These are phyloP conservation scores for Trametes sanguinea DNA, from an alignment of 768 basidiomycete genomes.

Conservation along the genomic window DNA sequence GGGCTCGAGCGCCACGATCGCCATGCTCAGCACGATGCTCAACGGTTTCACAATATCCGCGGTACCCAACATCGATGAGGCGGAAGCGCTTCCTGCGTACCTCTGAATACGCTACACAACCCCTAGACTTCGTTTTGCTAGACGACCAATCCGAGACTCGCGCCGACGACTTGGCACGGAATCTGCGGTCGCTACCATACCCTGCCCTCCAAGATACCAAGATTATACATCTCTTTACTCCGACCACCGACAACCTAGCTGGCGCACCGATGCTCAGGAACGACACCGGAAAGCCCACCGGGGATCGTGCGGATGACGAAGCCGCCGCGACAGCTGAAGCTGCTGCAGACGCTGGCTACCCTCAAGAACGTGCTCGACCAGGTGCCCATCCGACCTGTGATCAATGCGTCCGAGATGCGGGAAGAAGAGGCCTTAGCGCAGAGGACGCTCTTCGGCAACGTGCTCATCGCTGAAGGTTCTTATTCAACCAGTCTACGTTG, in stretches of 20 bases:
- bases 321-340: conserved; percentile 60
- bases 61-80: conserved; percentile 47
- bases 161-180: conserved; percentile 56
- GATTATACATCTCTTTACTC: conserved; percentile 72
- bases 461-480: conserved; percentile 72
- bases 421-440: conserved; percentile 51
- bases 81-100: conserved; percentile 43
- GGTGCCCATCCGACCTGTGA: conserved; percentile 36
- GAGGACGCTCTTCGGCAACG: conserved; percentile 62
- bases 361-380: conserved; percentile 56
- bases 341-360: conserved; percentile 62
- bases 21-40: conserved; percentile 59
- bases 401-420: conserved; percentile 42
- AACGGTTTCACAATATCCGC: conserved; percentile 51
- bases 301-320: conserved; percentile 72
- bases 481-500: not conserved
- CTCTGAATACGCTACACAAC: conserved; percentile 33
- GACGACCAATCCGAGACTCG: conserved; percentile 65
- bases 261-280: conserved; percentile 54
- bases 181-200: conserved; percentile 44
- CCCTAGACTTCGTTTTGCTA: conserved; percentile 65
- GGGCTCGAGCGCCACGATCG: conserved; percentile 55
- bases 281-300: conserved; percentile 40
- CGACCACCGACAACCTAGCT: conserved; percentile 56
- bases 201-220: conserved; percentile 53